Percentiles rank a stretch among this genome's conserved stretches.
These are phyloP conservation scores for Alternaria arborescens DNA, from an alignment of 2,329 filamentous ascomycete species.

Conservation along the genomic window DNA sequence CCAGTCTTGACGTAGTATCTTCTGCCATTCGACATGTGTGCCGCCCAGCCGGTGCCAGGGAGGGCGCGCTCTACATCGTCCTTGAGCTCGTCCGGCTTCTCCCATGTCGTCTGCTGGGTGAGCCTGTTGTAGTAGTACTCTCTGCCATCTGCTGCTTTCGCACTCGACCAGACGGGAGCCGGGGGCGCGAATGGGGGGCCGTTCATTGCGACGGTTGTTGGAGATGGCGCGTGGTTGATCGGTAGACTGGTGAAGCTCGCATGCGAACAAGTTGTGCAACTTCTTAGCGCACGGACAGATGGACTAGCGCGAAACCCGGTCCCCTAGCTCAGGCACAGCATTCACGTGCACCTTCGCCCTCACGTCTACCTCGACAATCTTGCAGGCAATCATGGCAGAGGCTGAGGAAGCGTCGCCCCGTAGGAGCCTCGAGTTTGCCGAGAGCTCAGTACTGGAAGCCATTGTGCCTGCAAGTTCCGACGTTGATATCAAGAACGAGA, in stretches of 20 bases:
- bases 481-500: conserved; percentile 48
- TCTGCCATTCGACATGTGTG: conserved; percentile 80
- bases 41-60: conserved; percentile 87
- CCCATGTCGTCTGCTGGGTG: conserved; percentile 92
- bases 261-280: conserved; percentile 10
- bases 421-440: conserved; percentile 49
- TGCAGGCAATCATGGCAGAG: conserved; percentile 28
- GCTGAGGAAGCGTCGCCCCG: conserved; percentile 35
- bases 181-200: conserved; percentile 56
- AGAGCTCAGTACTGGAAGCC: conserved; percentile 51
- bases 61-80: conserved; percentile 82
- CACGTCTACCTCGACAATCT: conserved; percentile 10
- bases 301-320: background rate
- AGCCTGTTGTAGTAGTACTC: conserved; percentile 89
- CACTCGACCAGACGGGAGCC: conserved; percentile 74
- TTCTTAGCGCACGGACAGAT: conserved; percentile 10
- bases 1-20: conserved; percentile 96
- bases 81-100: conserved; percentile 91
- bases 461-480: conserved; percentile 49
- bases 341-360: conserved; percentile 27
- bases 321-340: conserved; percentile 17
- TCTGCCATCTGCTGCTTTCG: conserved; percentile 80
- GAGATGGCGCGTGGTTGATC: conserved; percentile 12
- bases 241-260: conserved; percentile 5
- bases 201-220: conserved; percentile 61